A percentile compares a stretch with the other conserved stretches of the same genome.
These are phyloP conservation scores for Rhizopus arrhizus DNA, from an alignment of 371 early-diverging fungal species.

Conservation along the genomic window DNA sequence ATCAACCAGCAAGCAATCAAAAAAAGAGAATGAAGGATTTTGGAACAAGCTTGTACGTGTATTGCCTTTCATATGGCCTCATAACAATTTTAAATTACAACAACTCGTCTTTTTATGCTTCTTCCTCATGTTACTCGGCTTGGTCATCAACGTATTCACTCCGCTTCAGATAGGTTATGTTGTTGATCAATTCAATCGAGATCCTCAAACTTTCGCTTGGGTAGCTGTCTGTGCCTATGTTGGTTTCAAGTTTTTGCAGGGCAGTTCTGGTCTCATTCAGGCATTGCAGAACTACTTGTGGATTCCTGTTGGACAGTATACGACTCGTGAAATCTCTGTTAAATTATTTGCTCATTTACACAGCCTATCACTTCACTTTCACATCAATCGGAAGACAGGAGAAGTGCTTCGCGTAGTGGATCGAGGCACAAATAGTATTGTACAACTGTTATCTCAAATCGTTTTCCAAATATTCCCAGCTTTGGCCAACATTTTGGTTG, in stretches of 20 bases:
- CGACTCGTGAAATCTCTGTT: slow-evolving; percentile 85
- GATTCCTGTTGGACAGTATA: slow-evolving; percentile 91
- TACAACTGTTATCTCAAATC: slow-evolving; percentile 78
- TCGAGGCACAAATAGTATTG: slow-evolving; percentile 82
- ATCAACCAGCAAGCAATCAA: slow-evolving; percentile 29
- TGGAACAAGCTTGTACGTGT: slow-evolving; percentile 62
- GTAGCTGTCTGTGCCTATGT: slow-evolving; percentile 72
- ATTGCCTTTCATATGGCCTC: slow-evolving; percentile 89
- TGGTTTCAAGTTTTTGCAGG: slow-evolving; percentile 75
- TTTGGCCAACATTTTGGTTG: slow-evolving; percentile 84
- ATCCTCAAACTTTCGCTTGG: slow-evolving; percentile 51
- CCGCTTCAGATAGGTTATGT: slow-evolving; percentile 82
- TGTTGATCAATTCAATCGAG: slow-evolving; percentile 61
- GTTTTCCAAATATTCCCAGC: slow-evolving; percentile 90
- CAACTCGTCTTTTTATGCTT: slow-evolving; percentile 71
- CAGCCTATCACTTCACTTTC: slow-evolving; percentile 82
- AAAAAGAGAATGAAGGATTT: slow-evolving; percentile 52
- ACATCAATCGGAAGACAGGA: slow-evolving; percentile 93
- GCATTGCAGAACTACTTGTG: slow-evolving; percentile 81
- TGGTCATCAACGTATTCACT: slow-evolving; percentile 83
- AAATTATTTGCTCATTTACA: slow-evolving; percentile 88
- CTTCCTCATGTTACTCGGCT: slow-evolving; percentile 69
- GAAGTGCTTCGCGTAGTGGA: slow-evolving; percentile 88
- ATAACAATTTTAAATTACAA: slow-evolving; percentile 63
- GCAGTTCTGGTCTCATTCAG: slow-evolving; percentile 78